Base-by-base conservation (phyloP, 2,329 filamentous ascomycete genomes). In the Trichoderma hamatum region DNA sequence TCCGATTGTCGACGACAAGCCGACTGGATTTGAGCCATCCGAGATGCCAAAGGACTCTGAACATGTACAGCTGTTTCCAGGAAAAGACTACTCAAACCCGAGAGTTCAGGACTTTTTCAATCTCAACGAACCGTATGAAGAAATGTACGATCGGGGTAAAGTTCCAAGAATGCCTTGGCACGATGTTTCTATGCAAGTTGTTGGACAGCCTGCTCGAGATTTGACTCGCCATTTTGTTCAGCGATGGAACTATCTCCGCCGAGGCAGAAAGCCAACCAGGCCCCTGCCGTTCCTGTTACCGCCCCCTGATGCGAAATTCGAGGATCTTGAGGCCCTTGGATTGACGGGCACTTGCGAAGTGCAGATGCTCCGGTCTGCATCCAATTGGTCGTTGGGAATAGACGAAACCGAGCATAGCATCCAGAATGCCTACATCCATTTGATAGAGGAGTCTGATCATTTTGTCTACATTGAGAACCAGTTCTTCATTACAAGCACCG, bases 401-500 rank as follows among this genome's bases (percentile, higher is more conserved):
- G 91, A 93, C 68, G 88, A 93, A 70, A 92, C 91, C 0, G 96
- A 99, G 78, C 90, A 94, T 79, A 98, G 95, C 77, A 98, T 99
- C 77, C 94, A 97, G 85, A 96, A 91, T 72, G 95, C 96, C 3
- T 98, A 98, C 76, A 87, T 96, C 73, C 96, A 96, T 78, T 89
- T 97, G 84, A 99, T 99, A 73, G 91, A 96, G 72, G 91, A 95
- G 72, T 97, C 94, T 1, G 93, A 99, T 59, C 96, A 98, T 78
- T 97, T 97, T 75, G 93, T 98, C 63, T 98, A 99, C 80, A 97
- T 98, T 73, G 96, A 99, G 79, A 99, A 99, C 77, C 96, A 99
- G 77, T 99, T 98, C 81, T 99, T 97, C 82, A 92, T 99, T 78
- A 96, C 93, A 43, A 97, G 93, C 73, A 96, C 92, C 62, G 92